phyloP scores from a whole-genome alignment of 768 basidiomycete species.

The Rhizopogon vinicolor region DNA sequence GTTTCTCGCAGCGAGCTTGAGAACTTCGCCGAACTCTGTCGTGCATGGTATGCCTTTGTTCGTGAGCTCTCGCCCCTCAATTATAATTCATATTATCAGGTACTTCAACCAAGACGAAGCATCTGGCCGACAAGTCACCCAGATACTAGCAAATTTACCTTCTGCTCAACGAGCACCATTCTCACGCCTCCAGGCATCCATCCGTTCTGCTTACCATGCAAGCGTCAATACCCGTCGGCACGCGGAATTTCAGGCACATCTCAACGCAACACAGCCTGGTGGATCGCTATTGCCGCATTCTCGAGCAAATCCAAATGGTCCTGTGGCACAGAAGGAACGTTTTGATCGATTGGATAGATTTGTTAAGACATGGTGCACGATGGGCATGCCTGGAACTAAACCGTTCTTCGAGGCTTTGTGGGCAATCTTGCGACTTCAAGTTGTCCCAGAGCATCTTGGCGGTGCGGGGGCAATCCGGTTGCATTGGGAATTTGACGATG shows the following conservation, averaged over 20 bases:
- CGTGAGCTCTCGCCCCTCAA: slow-evolving; percentile 1
- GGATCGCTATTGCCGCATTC: slow-evolving; percentile 74
- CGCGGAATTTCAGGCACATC: slow-evolving; percentile 83
- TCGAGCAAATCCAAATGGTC: slow-evolving; percentile 58
- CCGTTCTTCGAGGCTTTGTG: slow-evolving; percentile 70
- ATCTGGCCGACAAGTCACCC: slow-evolving; percentile 76
- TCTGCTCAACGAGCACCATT: slow-evolving; percentile 85
- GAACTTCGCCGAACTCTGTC: slow-evolving; percentile 71
- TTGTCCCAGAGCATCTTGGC: slow-evolving; percentile 73
- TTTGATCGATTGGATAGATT: slow-evolving; percentile 73
- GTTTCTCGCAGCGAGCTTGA: slow-evolving; percentile 68
- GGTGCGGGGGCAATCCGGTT: slow-evolving; percentile 72
- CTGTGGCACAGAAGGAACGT: slow-evolving; percentile 71
- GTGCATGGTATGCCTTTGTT: slow-evolving; percentile 56
- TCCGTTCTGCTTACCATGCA: slow-evolving; percentile 81
- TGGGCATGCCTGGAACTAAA: slow-evolving; percentile 84
- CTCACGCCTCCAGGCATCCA: slow-evolving; percentile 80
- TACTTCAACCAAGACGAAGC: slow-evolving; percentile 81
- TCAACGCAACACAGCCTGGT: slow-evolving; percentile 74
- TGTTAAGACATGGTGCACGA: slow-evolving; percentile 76
- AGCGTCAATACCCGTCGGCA: slow-evolving; percentile 71
- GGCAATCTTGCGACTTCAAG: slow-evolving; percentile 78
- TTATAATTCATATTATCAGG: slow-evolving; percentile 38
- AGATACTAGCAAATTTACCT: slow-evolving; percentile 73
- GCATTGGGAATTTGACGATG: slow-evolving; percentile 92